Evolutionary conservation across 768 basidiomycete species (phyloP).

Genomic region (Leccinellum luteum): DNA sequence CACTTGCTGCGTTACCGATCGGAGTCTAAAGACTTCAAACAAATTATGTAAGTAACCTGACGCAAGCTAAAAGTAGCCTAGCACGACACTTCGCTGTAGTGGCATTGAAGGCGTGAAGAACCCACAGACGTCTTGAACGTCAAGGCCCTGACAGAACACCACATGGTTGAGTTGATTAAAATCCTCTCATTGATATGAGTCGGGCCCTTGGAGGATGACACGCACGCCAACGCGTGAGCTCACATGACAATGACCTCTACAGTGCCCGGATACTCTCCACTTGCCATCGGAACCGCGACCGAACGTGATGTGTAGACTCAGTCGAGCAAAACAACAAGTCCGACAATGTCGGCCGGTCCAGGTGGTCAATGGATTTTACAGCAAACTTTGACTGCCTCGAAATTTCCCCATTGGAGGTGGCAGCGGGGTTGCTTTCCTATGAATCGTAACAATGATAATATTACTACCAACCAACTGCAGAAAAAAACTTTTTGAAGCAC

Average conservation of each 20-base stretch:
- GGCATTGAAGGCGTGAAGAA: slow-evolving; percentile 8
- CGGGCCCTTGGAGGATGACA: slow-evolving; percentile 1
- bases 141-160: slow-evolving; percentile 4
- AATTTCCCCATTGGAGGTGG: slow-evolving; percentile 4
- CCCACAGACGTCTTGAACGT: background rate
- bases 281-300: slow-evolving; percentile 12
- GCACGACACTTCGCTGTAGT: background rate
- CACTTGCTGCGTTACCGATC: slow-evolving; percentile 3
- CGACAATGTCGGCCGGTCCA: background rate
- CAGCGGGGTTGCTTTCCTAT: slow-evolving; percentile 7
- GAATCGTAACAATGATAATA: no score
- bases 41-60: background rate
- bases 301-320: background rate
- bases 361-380: background rate
- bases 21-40: slow-evolving; percentile 10
- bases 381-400: slow-evolving; percentile 4
- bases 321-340: slow-evolving; percentile 8
- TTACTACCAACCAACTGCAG: no score
- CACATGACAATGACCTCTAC: background rate
- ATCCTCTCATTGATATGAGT: slow-evolving; percentile 13
- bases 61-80: background rate
- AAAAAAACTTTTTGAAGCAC: background rate
- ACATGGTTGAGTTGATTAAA: slow-evolving; percentile 15
- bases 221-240: background rate
- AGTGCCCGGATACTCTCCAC: background rate